Evolutionary conservation across 2,329 filamentous ascomycete genomes (phyloP), one percentile per base, ranked within the genome.

Genomic region (Fusarium succisae): DNA sequence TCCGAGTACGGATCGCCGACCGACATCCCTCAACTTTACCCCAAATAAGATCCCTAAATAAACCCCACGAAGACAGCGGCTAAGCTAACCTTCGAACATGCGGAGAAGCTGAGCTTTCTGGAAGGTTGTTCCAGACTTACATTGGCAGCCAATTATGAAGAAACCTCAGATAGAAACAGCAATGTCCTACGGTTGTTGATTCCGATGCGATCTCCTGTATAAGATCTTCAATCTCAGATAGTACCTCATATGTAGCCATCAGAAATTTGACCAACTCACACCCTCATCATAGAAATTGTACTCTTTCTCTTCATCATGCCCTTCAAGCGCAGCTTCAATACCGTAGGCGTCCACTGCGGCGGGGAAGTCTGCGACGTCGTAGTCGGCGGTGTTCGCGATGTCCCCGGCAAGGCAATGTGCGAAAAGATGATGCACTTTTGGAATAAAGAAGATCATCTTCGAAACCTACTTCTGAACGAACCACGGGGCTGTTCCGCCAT

Each of bases 311-410:
- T 13, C 26, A 35, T 5, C 5, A 75, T 76, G 73, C 70, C 61
- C 4, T 73, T 62, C 37, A 69, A 72, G 20, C 63, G 73, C 41
- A 75, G 61, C 22, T 69, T 76, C 58, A 76, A 73, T 28, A 75
- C 73, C 8, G 73, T 76, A 2, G 73, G 73, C 3, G 63, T 76
- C 15, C 73, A 75, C 50, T 68, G 62, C 17, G 72, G 50, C 15
- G 73, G 73, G 6, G 73, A 75, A 24, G 72, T 76, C 20, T 75
- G 72, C 48, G 73, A 76, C 20, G 72, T 76, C 3, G 70, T 75
- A 10, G 61, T 71, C 5, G 70, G 70, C 7, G 73, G 73, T 13
- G 66, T 76, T 15, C 66, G 70, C 5, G 72, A 76, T 22, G 70
- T 76, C 0, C 72, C 72, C 3, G 72, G 69, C 1, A 69, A 69